Evolutionary conservation across 148 eudicot genomes (phyloP).

Genomic region (Amaranthus palmeri): DNA sequence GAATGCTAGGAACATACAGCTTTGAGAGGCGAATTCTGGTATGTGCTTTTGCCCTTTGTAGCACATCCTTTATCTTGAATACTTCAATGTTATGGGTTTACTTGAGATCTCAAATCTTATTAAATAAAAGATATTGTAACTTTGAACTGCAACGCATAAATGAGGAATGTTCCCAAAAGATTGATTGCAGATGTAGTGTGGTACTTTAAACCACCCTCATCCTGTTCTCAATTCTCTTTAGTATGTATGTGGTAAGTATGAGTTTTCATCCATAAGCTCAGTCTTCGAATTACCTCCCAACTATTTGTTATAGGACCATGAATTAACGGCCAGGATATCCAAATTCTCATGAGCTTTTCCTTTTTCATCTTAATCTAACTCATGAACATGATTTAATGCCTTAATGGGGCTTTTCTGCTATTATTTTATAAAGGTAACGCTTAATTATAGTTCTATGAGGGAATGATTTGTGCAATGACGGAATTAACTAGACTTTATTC

Average conservation of each 20-base stretch:
- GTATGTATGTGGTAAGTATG: background rate
- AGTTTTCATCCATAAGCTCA: too few relatives aligned
- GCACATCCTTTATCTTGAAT: background rate
- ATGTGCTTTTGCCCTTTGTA: constrained; percentile 16
- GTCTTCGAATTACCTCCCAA: too few relatives aligned
- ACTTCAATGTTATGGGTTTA: background rate
- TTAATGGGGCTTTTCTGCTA: background rate
- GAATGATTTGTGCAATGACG: background rate
- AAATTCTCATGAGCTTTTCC: background rate
- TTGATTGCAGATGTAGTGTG: background rate
- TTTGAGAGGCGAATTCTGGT: constrained; percentile 93
- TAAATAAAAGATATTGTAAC: background rate
- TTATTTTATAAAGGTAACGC: too few relatives aligned
- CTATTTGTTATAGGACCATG: background rate
- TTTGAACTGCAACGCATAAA: background rate
- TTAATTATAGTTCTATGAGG: background rate
- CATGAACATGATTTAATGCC: too few relatives aligned
- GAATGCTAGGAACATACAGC: constrained; percentile 93
- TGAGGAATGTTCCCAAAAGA: background rate
- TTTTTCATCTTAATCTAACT: background rate
- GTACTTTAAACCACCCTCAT: background rate
- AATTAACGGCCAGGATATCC: background rate
- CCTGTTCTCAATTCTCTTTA: background rate
- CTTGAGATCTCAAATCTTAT: background rate
- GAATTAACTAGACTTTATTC: background rate